Percentiles rank a stretch among this genome's conserved stretches.
Conservation (phyloP, 257 asterid species). For the Nicotiana otophora region DNA sequence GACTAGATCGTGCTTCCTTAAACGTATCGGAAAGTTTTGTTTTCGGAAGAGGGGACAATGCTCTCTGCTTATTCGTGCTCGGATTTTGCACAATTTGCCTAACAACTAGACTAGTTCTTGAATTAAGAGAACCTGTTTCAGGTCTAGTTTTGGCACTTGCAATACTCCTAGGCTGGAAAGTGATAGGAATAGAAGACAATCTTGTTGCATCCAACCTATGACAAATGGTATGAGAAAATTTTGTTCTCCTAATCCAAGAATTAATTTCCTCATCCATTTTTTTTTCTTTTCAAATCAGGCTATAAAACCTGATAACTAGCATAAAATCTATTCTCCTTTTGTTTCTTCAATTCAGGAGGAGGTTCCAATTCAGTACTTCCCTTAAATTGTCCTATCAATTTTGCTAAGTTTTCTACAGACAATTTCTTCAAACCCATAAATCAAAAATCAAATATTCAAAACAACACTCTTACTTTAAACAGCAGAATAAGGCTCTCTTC, state of each 20-base stretch:
- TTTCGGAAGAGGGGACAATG: conserved; percentile 64
- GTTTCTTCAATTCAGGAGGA: conserved; percentile 22
- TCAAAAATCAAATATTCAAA: conserved; percentile 19
- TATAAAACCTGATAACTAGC: conserved; percentile 1
- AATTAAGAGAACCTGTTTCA: conserved; percentile 11
- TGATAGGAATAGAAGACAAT: conserved; percentile 30
- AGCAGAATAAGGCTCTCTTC: conserved; percentile 25
- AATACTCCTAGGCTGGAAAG: conserved; percentile 21
- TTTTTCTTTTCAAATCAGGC: neutral
- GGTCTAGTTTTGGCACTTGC: conserved; percentile 25
- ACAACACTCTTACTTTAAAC: conserved; percentile 2
- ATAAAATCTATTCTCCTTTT: conserved; percentile 6
- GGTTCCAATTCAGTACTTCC: conserved; percentile 27
- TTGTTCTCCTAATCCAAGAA: conserved; percentile 80
- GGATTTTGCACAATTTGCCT: conserved; percentile 39
- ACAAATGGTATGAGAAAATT: conserved; percentile 62
- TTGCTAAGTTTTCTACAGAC: conserved; percentile 16
- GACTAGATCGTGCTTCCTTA: conserved; percentile 61
- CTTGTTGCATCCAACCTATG: conserved; percentile 56
- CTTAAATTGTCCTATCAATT: conserved; percentile 12
- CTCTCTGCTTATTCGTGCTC: conserved; percentile 44
- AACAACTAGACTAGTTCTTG: conserved; percentile 33
- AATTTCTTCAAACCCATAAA: conserved; percentile 32
- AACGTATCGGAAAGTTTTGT: conserved; percentile 62
- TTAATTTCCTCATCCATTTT: conserved; percentile 58